These are phyloP conservation scores for Trichophyton mentagrophytes DNA, from an alignment of 2,329 filamentous ascomycete genomes.

Conservation along the genomic window DNA sequence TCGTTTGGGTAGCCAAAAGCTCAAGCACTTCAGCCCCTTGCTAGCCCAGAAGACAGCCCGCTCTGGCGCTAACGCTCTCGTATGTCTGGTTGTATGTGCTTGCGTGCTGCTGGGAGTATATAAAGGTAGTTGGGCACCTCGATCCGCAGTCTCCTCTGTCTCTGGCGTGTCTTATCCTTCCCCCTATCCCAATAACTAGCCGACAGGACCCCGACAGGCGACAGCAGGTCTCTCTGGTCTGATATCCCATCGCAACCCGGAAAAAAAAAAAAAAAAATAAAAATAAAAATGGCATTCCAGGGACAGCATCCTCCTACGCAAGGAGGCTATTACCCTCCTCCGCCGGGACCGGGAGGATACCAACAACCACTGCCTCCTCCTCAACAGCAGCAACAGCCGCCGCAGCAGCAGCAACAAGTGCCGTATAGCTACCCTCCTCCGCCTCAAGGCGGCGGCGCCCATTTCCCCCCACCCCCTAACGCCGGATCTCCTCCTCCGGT, in stretches of 20 bases:
- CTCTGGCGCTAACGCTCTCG: neutral
- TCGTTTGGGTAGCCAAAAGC: neutral
- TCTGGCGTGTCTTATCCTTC: neutral
- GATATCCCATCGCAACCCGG: neutral
- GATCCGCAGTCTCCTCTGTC: neutral
- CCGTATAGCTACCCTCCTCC: constrained; percentile 4
- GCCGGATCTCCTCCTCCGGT: constrained; percentile 12
- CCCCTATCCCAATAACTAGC: neutral
- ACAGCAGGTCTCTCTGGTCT: neutral
- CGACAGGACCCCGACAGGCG: neutral
- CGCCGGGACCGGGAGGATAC: constrained; percentile 4
- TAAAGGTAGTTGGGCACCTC: neutral
- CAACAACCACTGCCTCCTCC: constrained; percentile 16
- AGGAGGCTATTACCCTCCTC: constrained; percentile 1
- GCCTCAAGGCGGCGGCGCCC: constrained; percentile 7
- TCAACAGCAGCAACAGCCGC: constrained; percentile 15
- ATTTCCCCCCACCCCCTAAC: constrained; percentile 14
- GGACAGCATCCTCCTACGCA: neutral
- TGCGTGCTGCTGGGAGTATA: neutral
- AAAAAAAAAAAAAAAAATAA: too few species aligned
- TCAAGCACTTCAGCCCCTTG: neutral
- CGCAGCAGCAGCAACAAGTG: constrained; percentile 10
- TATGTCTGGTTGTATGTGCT: neutral
- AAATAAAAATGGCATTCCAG: neutral
- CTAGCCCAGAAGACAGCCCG: neutral